Evolutionary conservation across 768 basidiomycete genomes (phyloP).

Genomic region (Fistulinella prunicolor): DNA sequence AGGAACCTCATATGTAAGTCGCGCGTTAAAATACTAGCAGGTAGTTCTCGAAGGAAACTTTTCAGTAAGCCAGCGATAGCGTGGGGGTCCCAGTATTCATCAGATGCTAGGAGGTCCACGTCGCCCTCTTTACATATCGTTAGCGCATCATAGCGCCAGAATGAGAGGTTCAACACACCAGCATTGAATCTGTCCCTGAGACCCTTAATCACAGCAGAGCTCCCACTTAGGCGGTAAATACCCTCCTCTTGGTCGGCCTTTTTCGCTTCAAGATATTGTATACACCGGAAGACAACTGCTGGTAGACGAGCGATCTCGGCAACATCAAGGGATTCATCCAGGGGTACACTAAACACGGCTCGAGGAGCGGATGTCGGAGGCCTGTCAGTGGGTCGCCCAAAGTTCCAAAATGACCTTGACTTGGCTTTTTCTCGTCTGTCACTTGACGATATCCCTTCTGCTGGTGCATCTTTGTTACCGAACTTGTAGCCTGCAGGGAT

Average conservation of each 20-base stretch:
- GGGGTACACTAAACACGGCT: conserved; percentile 84
- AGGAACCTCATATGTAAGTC: conserved; percentile 91
- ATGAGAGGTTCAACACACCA: conserved; percentile 46
- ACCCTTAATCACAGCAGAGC: conserved; percentile 91
- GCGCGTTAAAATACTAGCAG: conserved; percentile 87
- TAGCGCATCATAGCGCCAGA: conserved; percentile 5
- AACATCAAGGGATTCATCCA: conserved; percentile 86
- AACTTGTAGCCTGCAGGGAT: conserved; percentile 92
- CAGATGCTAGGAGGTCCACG: conserved; percentile 79
- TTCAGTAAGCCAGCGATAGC: conserved; percentile 96
- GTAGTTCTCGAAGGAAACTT: conserved; percentile 88
- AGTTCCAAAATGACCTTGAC: conserved; percentile 92
- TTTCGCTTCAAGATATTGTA: conserved; percentile 92
- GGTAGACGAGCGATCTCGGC: conserved; percentile 89
- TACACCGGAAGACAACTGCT: conserved; percentile 91
- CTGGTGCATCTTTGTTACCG: conserved; percentile 65
- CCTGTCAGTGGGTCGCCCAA: conserved; percentile 62
- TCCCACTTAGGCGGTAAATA: conserved; percentile 93
- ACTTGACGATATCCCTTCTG: conserved; percentile 39
- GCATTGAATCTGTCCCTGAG: conserved; percentile 91
- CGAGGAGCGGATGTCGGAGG: conserved; percentile 46
- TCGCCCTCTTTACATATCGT: conserved; percentile 75
- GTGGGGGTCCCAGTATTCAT: conserved; percentile 97
- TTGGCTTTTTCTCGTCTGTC: conserved; percentile 91
- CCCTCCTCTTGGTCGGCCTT: conserved; percentile 96